These are phyloP conservation scores for Tetrastigma voinierianum DNA, from an alignment of 164 flowering plant species.

Conservation along the genomic window DNA sequence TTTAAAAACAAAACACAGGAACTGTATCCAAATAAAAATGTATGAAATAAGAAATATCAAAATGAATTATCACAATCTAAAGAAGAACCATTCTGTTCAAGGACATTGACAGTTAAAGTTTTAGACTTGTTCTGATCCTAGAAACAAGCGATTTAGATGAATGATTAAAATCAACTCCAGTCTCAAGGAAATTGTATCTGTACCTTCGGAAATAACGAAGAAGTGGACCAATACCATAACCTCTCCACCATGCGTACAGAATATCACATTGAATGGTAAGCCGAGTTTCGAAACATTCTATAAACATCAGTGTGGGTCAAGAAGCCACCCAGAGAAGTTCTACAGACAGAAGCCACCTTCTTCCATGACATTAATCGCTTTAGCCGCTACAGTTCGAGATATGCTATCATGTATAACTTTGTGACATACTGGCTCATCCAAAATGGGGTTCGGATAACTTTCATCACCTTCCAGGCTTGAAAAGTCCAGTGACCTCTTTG, in stretches of 20 bases:
- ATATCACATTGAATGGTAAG: not conserved
- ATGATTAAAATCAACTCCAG: too few relatives aligned
- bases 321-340: conserved; percentile 19
- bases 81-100: too few relatives aligned
- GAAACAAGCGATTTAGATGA: too few relatives aligned
- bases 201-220: too few relatives aligned
- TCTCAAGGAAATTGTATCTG: too few relatives aligned
- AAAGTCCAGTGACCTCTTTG: conserved; percentile 53
- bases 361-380: conserved; percentile 9
- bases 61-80: too few relatives aligned
- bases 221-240: not conserved
- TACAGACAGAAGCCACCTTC: conserved; percentile 7
- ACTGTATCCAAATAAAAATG: too few relatives aligned
- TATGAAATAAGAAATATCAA: too few relatives aligned
- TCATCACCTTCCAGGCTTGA: conserved; percentile 26
- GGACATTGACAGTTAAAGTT: too few relatives aligned
- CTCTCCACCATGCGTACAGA: not conserved
- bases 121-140: too few relatives aligned
- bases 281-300: not conserved
- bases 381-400: conserved; percentile 3
- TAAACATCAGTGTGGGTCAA: not conserved
- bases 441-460: conserved; percentile 1
- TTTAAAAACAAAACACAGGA: too few relatives aligned
- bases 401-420: not conserved
- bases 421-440: conserved; percentile 5